Percentiles rank a stretch among this genome's conserved stretches.
Evolutionary conservation across 148 eudicot species (phyloP).

Genomic region (Beta vulgaris): DNA sequence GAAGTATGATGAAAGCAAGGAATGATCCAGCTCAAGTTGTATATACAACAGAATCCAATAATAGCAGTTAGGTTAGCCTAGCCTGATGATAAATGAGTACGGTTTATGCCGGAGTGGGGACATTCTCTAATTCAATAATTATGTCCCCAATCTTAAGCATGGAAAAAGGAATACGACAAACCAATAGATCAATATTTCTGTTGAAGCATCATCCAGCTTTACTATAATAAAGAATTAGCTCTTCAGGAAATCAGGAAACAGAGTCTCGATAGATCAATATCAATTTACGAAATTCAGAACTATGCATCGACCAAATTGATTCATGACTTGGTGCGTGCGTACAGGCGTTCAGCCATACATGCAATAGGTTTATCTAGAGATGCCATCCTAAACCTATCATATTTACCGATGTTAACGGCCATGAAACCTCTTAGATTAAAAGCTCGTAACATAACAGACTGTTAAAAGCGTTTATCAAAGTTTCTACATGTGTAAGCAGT

Average conservation of each 20-base stretch:
- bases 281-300: not conserved
- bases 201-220: not conserved
- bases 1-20: not conserved
- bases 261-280: too few relatives aligned
- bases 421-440: not conserved
- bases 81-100: not conserved
- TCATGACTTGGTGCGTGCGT: not conserved
- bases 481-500: too few relatives aligned
- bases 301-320: not conserved
- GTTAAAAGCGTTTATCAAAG: too few relatives aligned
- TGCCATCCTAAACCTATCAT: not conserved
- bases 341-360: not conserved
- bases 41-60: too few relatives aligned
- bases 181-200: not conserved
- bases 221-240: not conserved
- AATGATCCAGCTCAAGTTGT: too few relatives aligned
- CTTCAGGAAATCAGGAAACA: too few relatives aligned
- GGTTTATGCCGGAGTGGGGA: not conserved
- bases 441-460: too few relatives aligned
- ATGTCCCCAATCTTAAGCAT: not conserved
- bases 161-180: too few relatives aligned
- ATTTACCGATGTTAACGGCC: too few relatives aligned
- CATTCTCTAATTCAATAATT: not conserved
- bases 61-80: not conserved
- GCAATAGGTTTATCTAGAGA: not conserved